phyloP scores from a whole-genome alignment of 371 early-diverging fungal species.

The Mucor mucedo region DNA sequence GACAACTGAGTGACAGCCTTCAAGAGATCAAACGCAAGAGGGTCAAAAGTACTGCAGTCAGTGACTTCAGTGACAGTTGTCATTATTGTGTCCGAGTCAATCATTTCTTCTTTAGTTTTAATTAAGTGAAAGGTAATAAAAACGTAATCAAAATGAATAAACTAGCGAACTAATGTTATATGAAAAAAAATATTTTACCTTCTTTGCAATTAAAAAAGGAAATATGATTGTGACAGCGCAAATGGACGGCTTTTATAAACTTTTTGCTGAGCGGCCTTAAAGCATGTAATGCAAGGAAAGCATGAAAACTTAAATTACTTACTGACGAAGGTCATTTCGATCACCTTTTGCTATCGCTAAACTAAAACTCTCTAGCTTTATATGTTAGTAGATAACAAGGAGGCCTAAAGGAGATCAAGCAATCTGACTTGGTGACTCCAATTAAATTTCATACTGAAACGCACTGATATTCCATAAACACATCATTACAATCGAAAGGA shows the following conservation, averaged over 20 bases:
- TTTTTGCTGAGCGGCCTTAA: not conserved
- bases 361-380: too few relatives aligned
- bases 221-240: slow-evolving; percentile 14
- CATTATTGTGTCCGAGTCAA: slow-evolving; percentile 21
- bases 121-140: not conserved
- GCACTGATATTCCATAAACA: too few relatives aligned
- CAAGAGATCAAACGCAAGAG: slow-evolving; percentile 40
- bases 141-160: slow-evolving; percentile 8
- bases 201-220: not conserved
- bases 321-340: too few relatives aligned
- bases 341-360: too few relatives aligned
- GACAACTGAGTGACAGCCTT: slow-evolving; percentile 34
- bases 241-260: slow-evolving; percentile 9
- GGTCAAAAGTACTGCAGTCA: slow-evolving; percentile 33
- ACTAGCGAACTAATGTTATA: slow-evolving; percentile 7
- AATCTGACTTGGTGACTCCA: too few relatives aligned
- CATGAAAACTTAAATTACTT: too few relatives aligned
- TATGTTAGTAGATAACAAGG: too few relatives aligned
- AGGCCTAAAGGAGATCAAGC: too few relatives aligned
- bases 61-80: slow-evolving; percentile 5
- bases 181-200: slow-evolving; percentile 1
- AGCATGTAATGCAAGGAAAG: too few relatives aligned
- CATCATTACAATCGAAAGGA: too few relatives aligned
- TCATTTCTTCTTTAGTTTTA: slow-evolving; percentile 8
- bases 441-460: too few relatives aligned